Evolutionary conservation across 2,329 filamentous ascomycete species (phyloP), one percentile per base, ranked within the genome.

Genomic region (Exserohilum turcica): DNA sequence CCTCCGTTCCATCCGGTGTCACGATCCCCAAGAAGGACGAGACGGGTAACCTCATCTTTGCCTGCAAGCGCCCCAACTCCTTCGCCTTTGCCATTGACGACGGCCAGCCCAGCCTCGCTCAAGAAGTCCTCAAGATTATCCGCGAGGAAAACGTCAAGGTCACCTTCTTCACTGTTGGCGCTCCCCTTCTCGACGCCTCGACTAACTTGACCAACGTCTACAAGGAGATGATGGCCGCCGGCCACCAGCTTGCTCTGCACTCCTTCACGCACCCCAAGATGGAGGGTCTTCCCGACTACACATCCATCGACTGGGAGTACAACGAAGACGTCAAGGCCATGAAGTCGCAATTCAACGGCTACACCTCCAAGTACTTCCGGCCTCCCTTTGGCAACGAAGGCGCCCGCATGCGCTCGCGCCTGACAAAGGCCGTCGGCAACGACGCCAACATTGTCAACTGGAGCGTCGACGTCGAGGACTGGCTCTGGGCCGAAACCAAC

Each of bases 61-160:
- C 81, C 6, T 89, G 87, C 78, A 86, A 82, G 60, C 80, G 86
- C 15, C 86, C 86, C 40, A 87, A 88, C 74, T 86, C 83, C 0
- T 89, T 90, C 67, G 87, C 87, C 1, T 89, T 90, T 69, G 86
- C 86, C 43, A 89, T 90, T 58, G 87, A 89, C 66, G 87, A 90
- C 68, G 87, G 86, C 18, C 78, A 82, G 44, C 86, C 86, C 40
- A 65, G 74, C 29, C 79, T 82, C 51, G 85, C 85, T 1, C 80
- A 85, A 71, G 73, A 82, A 57, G 84, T 88, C 16, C 82, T 87
- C 74, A 74, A 80, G 35, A 84, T 86, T 47, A 77, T 90, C 62
- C 79, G 83, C 16, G 80, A 83, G 16, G 86, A 85, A 45, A 71
- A 77, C 48, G 85, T 89, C 62, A 81, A 84, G 59, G 86, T 88